These are phyloP conservation scores for Cerioporus squamosus DNA, from an alignment of 1,284 basidiomycete genomes.

Conservation along the genomic window DNA sequence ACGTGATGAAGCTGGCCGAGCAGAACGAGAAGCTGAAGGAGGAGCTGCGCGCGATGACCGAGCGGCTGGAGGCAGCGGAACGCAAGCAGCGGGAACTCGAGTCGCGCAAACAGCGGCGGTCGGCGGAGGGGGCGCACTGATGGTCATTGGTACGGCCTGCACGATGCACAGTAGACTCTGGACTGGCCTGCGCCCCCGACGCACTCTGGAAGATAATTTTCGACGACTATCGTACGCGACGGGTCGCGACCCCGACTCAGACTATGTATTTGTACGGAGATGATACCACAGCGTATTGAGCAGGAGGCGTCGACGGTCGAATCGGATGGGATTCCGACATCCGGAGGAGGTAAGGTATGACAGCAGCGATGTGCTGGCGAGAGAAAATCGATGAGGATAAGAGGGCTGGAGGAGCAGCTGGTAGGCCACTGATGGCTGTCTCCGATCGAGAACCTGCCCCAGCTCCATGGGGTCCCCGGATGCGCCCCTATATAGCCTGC, in stretches of 20 bases:
- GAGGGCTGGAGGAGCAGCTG: neutral
- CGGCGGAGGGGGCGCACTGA: slow-evolving; percentile 17
- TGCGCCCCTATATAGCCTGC: slow-evolving; percentile 2
- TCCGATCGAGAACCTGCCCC: neutral
- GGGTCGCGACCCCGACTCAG: slow-evolving; percentile 1
- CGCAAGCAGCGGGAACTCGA: slow-evolving; percentile 61
- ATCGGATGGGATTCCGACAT: slow-evolving; percentile 1
- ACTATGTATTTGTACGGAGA: slow-evolving; percentile 23
- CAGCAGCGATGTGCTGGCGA: neutral
- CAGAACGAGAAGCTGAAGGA: slow-evolving; percentile 80
- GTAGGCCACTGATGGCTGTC: neutral
- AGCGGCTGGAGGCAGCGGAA: slow-evolving; percentile 74
- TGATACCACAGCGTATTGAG: slow-evolving; percentile 2
- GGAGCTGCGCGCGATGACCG: slow-evolving; percentile 74
- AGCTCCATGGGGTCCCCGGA: neutral
- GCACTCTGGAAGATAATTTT: neutral
- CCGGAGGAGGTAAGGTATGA: neutral
- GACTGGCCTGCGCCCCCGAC: neutral
- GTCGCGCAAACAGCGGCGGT: slow-evolving; percentile 11
- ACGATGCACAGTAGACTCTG: neutral
- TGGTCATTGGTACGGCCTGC: neutral
- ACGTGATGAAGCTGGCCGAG: slow-evolving; percentile 72
- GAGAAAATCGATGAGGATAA: slow-evolving; percentile 18
- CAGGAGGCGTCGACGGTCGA: neutral
- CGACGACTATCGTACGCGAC: neutral